These are phyloP conservation scores for Russula olivacea DNA, from an alignment of 768 basidiomycete genomes.

Conservation along the genomic window DNA sequence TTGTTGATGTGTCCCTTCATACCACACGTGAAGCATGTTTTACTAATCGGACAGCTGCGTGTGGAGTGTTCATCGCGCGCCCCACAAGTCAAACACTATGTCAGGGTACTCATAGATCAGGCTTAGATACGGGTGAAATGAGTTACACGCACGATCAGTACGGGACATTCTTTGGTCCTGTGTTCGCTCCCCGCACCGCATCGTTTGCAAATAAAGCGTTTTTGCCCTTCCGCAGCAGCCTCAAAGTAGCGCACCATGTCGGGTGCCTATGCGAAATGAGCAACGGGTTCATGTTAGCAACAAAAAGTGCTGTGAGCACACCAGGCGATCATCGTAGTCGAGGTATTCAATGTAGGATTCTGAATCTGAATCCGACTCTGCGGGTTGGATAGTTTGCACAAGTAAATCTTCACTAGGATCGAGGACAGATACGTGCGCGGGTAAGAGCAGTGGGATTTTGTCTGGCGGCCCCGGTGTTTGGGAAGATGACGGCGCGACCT, in stretches of 20 bases:
- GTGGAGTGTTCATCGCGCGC: slow-evolving; percentile 75
- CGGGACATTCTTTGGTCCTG: slow-evolving; percentile 59
- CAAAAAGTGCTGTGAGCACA: slow-evolving; percentile 29
- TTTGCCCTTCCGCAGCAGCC: slow-evolving; percentile 35
- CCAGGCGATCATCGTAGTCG: slow-evolving; percentile 59
- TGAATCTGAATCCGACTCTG: slow-evolving; percentile 48
- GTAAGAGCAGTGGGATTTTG: slow-evolving; percentile 44
- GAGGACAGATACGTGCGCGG: slow-evolving; percentile 62
- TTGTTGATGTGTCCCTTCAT: slow-evolving; percentile 78
- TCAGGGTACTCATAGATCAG: not conserved
- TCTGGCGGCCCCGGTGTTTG: slow-evolving; percentile 7
- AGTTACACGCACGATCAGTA: slow-evolving; percentile 53
- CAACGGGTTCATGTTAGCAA: not conserved
- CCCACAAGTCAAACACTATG: slow-evolving; percentile 75
- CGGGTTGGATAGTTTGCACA: slow-evolving; percentile 42
- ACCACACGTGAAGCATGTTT: slow-evolving; percentile 72
- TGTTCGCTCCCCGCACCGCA: slow-evolving; percentile 74
- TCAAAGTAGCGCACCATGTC: slow-evolving; percentile 62
- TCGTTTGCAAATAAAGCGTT: slow-evolving; percentile 62
- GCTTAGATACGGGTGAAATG: not conserved
- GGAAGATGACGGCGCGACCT: slow-evolving; percentile 9
- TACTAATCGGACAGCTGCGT: slow-evolving; percentile 71
- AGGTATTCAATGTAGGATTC: slow-evolving; percentile 73
- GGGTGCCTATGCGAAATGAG: slow-evolving; percentile 36
- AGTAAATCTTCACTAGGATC: slow-evolving; percentile 34